Base-by-base conservation (phyloP, 768 basidiomycete species). In the Tremella yokohamensis region DNA sequence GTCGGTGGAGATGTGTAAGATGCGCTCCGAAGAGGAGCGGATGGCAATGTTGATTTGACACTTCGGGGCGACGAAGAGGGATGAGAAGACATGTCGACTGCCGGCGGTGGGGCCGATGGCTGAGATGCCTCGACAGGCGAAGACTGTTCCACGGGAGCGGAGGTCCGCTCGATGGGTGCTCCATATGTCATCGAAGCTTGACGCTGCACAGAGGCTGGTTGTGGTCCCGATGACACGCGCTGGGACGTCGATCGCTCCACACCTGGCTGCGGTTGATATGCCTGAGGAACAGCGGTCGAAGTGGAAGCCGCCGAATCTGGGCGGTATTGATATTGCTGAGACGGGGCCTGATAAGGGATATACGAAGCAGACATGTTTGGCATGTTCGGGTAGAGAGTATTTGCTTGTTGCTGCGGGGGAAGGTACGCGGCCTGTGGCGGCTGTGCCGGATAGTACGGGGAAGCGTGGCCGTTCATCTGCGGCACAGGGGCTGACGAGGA, bases 331-430 rank as follows among this genome's bases (percentile, higher is more conserved):
- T 34, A 61, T 54, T 34, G 69, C 34, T 62, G 66, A 51, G 66
- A 68, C 58, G 53, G 20, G 22, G 56, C 39, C 29, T 62, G 74
- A 11, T 18, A 45, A 45, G 42, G 42, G 63, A 57, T 15, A 65
- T 67, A 25, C 70, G 66, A 20, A 55, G 70, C n/a, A 13, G 72
- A 69, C 49, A 54, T 26, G 16, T 49, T 47, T 4, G 73, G 69
- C 66, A 72, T 72, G 15, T 65, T 58, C 3, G 71, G 68, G 39
- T 72, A 72, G 16, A 70, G 57, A 0, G 61, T 63, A 22, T 45
- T 45, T 45, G 42, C 8, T 45, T 45, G 42, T 18, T n/a, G 22
- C 15, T 4, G 15, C 15, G 22, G 22, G 19, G 65, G 60, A 8
- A 52, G 61, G 18, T 56, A 44, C 12, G 50, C 49, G 2, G 55